Evolutionary conservation across 129 eudicot genomes (phyloP).

Genomic region (Kitagawia praeruptora): DNA sequence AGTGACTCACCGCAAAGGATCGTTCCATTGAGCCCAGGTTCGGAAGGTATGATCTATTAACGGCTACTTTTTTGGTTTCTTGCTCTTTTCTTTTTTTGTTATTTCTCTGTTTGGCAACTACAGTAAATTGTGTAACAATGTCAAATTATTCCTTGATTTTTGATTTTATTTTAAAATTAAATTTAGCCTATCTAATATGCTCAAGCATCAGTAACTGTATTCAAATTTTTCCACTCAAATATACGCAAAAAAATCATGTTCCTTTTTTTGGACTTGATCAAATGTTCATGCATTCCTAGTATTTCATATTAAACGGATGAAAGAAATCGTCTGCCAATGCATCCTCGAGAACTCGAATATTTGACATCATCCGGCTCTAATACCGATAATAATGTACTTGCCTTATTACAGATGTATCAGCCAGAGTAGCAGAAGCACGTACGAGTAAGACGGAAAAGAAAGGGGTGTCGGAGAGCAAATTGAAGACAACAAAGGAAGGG

Average conservation of each 20-base stretch:
- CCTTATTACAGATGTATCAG: neutral
- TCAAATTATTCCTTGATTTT: neutral
- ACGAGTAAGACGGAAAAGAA: constrained; percentile 29
- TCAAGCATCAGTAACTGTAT: too few species aligned
- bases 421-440: constrained; percentile 19
- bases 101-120: too few species aligned
- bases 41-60: neutral
- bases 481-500: constrained; percentile 57
- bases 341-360: too few species aligned
- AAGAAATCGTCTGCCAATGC: too few species aligned
- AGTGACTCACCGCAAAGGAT: neutral
- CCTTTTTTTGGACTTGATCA: too few species aligned
- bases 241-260: too few species aligned
- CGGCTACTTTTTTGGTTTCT: neutral
- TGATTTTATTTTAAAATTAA: too few species aligned
- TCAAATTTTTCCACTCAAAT: too few species aligned
- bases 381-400: neutral
- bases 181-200: too few species aligned
- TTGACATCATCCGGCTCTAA: neutral
- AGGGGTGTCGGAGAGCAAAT: constrained; percentile 53
- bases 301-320: too few species aligned
- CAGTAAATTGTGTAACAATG: neutral
- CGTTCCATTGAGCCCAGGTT: neutral
- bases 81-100: neutral
- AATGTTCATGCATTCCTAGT: too few species aligned